Base-by-base conservation (phyloP, 305 asterid species). In the Solanum chacoense region DNA sequence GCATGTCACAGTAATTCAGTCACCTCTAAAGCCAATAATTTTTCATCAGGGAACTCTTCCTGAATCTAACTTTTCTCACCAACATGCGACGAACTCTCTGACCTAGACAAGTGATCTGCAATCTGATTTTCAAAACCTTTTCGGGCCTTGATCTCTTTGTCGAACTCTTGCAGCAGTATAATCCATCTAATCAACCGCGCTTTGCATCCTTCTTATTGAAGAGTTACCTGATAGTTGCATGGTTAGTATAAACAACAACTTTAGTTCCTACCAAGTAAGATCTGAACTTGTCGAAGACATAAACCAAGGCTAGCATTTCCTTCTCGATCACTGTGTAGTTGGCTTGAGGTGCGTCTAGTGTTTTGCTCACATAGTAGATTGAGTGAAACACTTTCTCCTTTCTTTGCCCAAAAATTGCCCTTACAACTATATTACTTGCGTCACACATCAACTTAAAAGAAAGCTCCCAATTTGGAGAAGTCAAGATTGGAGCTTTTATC, bases 81-180 rank as follows among this genome's bases (percentile, higher is more conserved):
- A 7, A 55, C 67, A 55, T 55, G 24, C 5, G 11, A 55, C 0
- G 1, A 55, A 55, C 67, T 55, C 24, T 55, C 67, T 2, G 7
- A 55, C 4, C 11, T 55, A 11, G 11, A 55, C 67, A 55, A 55
- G 67, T 55, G 67, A 50, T 50, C 4, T 55, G 1, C 24, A 55
- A 55, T 55, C 0, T 18, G 24, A 18, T 55, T 55, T 55, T 0
- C 24, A 55, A 3, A 55, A 18, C 67, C 24, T 3, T 55, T 55
- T 55, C 0, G 10, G 1, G 7, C 24, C 11, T 55, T 55, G 67
- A 18, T 55, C n/a, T 55, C 24, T 55, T 2, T 55, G 24, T 55
- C 0, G 24, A 55, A 55, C 24, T 55, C 0, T 55, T 18, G 24
- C 3, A 50, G 1, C 4, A 55, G 1, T 2, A 55, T 0, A 55